Evolutionary conservation across 371 early-diverging fungal species (phyloP).

Genomic region (Mortierella sp.): DNA sequence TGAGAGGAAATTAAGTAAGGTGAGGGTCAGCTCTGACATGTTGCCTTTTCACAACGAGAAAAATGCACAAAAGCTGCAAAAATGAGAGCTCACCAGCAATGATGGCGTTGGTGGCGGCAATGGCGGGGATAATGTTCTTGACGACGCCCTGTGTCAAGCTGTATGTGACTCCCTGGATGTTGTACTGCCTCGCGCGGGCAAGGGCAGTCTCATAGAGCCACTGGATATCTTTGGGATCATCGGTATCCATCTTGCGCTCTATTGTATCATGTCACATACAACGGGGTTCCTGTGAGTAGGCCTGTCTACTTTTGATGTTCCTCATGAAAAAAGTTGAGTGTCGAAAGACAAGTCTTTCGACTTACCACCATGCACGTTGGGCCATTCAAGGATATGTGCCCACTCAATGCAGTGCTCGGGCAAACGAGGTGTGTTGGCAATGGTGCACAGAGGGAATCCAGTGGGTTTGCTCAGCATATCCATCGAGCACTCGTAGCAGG

Average conservation of each 20-base stretch:
- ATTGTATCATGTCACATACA: neutral
- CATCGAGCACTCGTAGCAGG: conserved; percentile 90
- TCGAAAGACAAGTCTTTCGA: conserved; percentile 18
- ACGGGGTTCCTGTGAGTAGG: neutral
- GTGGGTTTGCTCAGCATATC: conserved; percentile 78
- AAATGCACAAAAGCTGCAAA: neutral
- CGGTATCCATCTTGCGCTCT: conserved; percentile 90
- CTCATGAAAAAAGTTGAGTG: neutral
- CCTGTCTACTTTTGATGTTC: neutral
- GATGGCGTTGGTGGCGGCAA: conserved; percentile 84
- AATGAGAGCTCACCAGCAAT: conserved; percentile 62
- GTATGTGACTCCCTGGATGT: conserved; percentile 92
- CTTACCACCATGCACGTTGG: conserved; percentile 77
- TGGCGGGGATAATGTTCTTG: conserved; percentile 86
- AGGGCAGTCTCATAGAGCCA: conserved; percentile 89
- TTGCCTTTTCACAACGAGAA: neutral
- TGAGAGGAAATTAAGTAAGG: neutral
- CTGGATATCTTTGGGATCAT: conserved; percentile 90
- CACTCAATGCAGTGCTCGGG: conserved; percentile 94
- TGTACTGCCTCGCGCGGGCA: conserved; percentile 82
- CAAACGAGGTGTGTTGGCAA: conserved; percentile 88
- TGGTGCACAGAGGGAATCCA: conserved; percentile 78
- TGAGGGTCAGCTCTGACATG: neutral
- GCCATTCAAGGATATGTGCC: conserved; percentile 94
- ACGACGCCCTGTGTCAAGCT: conserved; percentile 96